phyloP scores from a whole-genome alignment of 1,284 basidiomycete genomes.

The Ustilago lituana region DNA sequence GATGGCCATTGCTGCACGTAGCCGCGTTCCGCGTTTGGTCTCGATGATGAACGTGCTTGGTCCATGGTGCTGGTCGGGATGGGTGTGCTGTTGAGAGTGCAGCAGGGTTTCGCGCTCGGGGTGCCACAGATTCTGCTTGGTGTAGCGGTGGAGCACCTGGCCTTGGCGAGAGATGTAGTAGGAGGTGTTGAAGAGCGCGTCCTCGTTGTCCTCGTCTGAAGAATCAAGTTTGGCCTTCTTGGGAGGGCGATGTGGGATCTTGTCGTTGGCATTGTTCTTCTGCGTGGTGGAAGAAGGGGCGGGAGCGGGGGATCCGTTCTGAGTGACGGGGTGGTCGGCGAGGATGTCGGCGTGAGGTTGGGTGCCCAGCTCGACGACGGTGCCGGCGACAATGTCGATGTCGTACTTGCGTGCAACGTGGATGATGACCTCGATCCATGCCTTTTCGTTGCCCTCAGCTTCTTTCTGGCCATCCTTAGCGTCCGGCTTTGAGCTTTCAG shows the following conservation, averaged over 20 bases:
- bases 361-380: conserved; percentile 57
- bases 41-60: conserved; percentile 52
- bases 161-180: conserved; percentile 60
- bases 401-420: conserved; percentile 43
- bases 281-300: not conserved
- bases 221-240: conserved; percentile 3
- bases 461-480: not conserved
- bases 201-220: conserved; percentile 3
- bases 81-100: conserved; percentile 43
- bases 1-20: conserved; percentile 58
- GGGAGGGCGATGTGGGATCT: conserved; percentile 14
- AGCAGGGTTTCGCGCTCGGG: conserved; percentile 58
- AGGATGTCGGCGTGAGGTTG: conserved; percentile 25
- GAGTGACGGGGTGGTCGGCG: conserved; percentile 20
- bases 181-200: conserved; percentile 61
- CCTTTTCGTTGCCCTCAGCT: conserved; percentile 36
- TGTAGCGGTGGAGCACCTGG: conserved; percentile 54
- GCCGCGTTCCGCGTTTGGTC: conserved; percentile 51
- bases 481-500: not conserved
- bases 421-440: conserved; percentile 51
- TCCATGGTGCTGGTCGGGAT: conserved; percentile 44
- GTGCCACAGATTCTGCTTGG: conserved; percentile 65
- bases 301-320: too few species aligned
- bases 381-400: conserved; percentile 64
- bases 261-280: conserved; percentile 6